Conservation (phyloP, 805 yeast genomes). For the Isabelozyma rhagii region DNA sequence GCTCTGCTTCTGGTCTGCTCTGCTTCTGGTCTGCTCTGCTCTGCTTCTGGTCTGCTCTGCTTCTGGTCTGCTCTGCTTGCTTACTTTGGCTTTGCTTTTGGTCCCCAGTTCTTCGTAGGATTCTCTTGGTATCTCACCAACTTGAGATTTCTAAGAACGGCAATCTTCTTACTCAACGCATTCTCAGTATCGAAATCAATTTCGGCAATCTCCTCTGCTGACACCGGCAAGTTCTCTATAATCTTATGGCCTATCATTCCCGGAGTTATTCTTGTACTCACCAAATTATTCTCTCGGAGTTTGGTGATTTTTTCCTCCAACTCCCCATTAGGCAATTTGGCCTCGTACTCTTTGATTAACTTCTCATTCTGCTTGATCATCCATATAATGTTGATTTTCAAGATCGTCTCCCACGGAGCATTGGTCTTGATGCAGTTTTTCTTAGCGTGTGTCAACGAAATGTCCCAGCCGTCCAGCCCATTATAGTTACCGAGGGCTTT, state of each 20-base stretch:
- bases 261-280: conserved; percentile 38
- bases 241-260: conserved; percentile 52
- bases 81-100: conserved; percentile 68
- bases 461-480: conserved; percentile 61
- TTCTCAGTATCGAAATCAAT: conserved; percentile 61
- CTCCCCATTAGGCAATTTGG: conserved; percentile 9
- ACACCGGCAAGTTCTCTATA: conserved; percentile 34
- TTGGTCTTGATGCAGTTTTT: conserved; percentile 84
- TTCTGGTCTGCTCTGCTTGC: neutral
- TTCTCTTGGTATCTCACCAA: conserved; percentile 87
- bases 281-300: conserved; percentile 14
- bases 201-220: conserved; percentile 23
- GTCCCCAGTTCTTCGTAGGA: conserved; percentile 97
- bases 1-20: no score
- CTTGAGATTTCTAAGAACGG: conserved; percentile 66
- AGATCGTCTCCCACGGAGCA: conserved; percentile 79
- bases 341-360: conserved; percentile 18
- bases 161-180: conserved; percentile 54
- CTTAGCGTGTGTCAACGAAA: conserved; percentile 85
- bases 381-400: conserved; percentile 73
- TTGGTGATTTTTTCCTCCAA: conserved; percentile 8
- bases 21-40: neutral
- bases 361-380: conserved; percentile 27
- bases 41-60: neutral
- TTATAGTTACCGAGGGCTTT: conserved; percentile 73